Conservation (phyloP, 1,284 basidiomycete genomes). For the Ganoderma lucidum region DNA sequence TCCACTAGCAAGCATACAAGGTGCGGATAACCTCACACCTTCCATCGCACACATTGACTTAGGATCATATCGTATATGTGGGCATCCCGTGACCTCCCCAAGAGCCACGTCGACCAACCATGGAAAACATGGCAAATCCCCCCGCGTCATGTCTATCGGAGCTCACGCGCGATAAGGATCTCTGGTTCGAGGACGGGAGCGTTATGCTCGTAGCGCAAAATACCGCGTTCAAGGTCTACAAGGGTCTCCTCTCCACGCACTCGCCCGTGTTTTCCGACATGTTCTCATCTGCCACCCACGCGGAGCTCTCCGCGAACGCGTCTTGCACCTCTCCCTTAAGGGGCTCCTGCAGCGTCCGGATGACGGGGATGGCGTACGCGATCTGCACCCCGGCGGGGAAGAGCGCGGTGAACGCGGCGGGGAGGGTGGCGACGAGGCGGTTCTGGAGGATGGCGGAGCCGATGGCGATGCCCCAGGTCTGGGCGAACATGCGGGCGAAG, state of each 20-base stretch:
- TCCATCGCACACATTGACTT: neutral
- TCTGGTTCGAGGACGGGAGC: conserved; percentile 79
- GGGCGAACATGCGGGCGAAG: conserved; percentile 45
- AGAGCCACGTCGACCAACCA: neutral
- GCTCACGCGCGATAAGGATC: conserved; percentile 48
- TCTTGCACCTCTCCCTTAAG: conserved; percentile 36
- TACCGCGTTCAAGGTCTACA: conserved; percentile 73
- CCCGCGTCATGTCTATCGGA: neutral
- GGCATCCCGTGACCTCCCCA: neutral
- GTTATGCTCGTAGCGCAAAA: conserved; percentile 62
- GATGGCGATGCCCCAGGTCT: conserved; percentile 32
- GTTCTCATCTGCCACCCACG: conserved; percentile 12
- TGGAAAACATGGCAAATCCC: neutral
- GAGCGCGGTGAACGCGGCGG: conserved; percentile 19
- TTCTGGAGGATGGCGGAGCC: conserved; percentile 31
- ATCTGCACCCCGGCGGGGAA: conserved; percentile 36
- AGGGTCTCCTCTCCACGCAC: conserved; percentile 48
- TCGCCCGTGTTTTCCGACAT: conserved; percentile 26
- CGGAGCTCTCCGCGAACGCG: conserved; percentile 40
- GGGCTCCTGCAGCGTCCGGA: conserved; percentile 33
- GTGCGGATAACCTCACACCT: neutral
- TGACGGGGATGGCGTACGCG: conserved; percentile 44
- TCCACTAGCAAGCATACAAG: neutral
- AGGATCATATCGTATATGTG: neutral
- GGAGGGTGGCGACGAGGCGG: conserved; percentile 22